Base-by-base conservation (phyloP, 106 monocot genomes). In the Hemerocallis citrina region DNA sequence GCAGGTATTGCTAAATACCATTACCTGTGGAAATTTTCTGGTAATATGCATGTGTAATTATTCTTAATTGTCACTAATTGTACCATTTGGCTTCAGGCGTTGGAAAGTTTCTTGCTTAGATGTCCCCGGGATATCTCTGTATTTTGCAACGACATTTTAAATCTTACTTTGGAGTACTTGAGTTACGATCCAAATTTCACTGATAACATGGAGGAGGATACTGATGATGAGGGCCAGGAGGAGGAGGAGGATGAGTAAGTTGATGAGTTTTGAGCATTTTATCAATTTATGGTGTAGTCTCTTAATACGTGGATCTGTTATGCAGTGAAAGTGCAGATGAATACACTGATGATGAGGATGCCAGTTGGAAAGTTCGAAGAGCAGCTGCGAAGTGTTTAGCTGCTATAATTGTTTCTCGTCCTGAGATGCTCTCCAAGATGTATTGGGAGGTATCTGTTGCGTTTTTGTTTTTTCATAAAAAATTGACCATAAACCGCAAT, bases 111-210 rank as follows among this genome's bases (percentile, higher is more conserved):
- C 71, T 72, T 98, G 34, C 80, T 98, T 25, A 88, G 96, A 63
- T 98, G 91, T 38, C 91, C 87, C 7, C 84, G 84, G 52, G 91
- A 98, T 64, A 91, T 98, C 68, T 88, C 91, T 67, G 29, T 67
- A 58, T 81, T 91, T 62, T 91, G 91, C 59, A 75, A 85, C 55
- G 77, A 77, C 19, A 88, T 98, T 64, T 59, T 98, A 57, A 74
- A 68, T 66, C 84, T 98, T 60, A 72, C 74, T 48, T 51, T 98
- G 74, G 87, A 87, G 15, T 98, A 75, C 75, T 57, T 92, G 58
- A 98, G 91, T 65, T 98, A 98, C 72, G 96, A 98, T 58, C 96
- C 96, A n/a, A 98, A 98, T 79, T 98, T 87, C 68, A 88, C 96
- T 34, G 91, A 98, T 68, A 82, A 77, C 64, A 98, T 98, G 96